These are phyloP conservation scores for Inga oerstediana DNA, from an alignment of 306 rosid species.

Conservation along the genomic window DNA sequence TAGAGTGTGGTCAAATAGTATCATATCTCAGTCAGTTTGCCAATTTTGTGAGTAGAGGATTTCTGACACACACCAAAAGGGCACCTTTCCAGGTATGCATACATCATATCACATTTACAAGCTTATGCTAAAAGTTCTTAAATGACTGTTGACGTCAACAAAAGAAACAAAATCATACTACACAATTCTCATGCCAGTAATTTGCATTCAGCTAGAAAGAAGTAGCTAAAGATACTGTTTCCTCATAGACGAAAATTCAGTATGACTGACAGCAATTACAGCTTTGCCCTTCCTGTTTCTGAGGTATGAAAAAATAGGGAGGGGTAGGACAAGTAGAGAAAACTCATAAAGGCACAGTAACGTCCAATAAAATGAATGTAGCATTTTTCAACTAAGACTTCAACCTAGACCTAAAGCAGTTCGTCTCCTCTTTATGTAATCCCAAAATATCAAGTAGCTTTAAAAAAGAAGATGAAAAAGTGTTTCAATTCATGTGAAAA, in stretches of 20 bases:
- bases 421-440: conserved; percentile 7
- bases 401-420: background rate
- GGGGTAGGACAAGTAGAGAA: conserved; percentile 6
- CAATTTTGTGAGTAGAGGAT: background rate
- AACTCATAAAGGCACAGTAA: background rate
- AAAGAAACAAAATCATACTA: too few species aligned
- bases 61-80: background rate
- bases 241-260: conserved; percentile 89
- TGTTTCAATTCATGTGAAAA: background rate
- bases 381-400: background rate
- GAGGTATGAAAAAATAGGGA: conserved; percentile 26
- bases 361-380: conserved; percentile 6
- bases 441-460: background rate
- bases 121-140: too few species aligned
- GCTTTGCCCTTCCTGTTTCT: conserved; percentile 91
- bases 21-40: background rate
- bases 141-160: too few species aligned
- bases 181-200: too few species aligned
- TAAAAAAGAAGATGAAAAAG: background rate
- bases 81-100: too few species aligned
- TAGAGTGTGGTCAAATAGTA: background rate
- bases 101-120: too few species aligned
- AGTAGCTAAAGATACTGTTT: conserved; percentile 66
- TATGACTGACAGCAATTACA: conserved; percentile 91
- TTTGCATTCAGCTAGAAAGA: background rate